These are phyloP conservation scores for Ammopiptanthus mongolicus DNA, from an alignment of 306 rosid species.

Conservation along the genomic window DNA sequence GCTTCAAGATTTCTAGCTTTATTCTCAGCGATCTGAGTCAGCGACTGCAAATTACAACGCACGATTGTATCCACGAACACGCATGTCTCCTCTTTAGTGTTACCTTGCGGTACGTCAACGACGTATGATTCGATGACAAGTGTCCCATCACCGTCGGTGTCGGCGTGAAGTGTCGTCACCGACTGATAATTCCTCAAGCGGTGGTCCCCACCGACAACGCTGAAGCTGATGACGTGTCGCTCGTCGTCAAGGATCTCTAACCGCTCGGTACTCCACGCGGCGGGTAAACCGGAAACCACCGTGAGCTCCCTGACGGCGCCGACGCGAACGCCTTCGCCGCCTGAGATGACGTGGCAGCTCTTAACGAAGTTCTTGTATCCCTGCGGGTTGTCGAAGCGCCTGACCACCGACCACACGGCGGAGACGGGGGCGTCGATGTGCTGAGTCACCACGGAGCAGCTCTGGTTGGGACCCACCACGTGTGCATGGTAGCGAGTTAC, in stretches of 20 bases:
- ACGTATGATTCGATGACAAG: constrained; percentile 51
- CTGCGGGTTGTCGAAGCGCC: constrained; percentile 58
- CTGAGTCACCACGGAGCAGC: constrained; percentile 43
- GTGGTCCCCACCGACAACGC: constrained; percentile 58
- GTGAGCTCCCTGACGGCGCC: constrained; percentile 53
- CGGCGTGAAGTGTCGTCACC: constrained; percentile 44
- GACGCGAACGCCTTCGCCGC: constrained; percentile 36
- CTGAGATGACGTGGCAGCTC: constrained; percentile 41
- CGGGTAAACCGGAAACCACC: constrained; percentile 65
- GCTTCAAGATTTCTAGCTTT: not conserved
- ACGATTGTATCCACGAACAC: constrained; percentile 54
- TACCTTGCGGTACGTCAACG: constrained; percentile 56
- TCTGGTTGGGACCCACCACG: constrained; percentile 40
- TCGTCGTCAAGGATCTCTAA: constrained; percentile 61
- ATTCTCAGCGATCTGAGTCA: constrained; percentile 47
- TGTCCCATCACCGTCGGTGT: constrained; percentile 28
- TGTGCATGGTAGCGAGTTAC: constrained; percentile 29
- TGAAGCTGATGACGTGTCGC: constrained; percentile 53
- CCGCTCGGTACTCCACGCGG: constrained; percentile 48
- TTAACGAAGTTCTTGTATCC: constrained; percentile 51
- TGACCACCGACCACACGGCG: constrained; percentile 50
- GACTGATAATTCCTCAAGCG: constrained; percentile 55
- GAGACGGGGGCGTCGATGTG: constrained; percentile 36
- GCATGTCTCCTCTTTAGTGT: constrained; percentile 58
- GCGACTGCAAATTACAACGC: constrained; percentile 54